Evolutionary conservation across 2,329 filamentous ascomycete genomes (phyloP).

Genomic region (Fusarium poae): DNA sequence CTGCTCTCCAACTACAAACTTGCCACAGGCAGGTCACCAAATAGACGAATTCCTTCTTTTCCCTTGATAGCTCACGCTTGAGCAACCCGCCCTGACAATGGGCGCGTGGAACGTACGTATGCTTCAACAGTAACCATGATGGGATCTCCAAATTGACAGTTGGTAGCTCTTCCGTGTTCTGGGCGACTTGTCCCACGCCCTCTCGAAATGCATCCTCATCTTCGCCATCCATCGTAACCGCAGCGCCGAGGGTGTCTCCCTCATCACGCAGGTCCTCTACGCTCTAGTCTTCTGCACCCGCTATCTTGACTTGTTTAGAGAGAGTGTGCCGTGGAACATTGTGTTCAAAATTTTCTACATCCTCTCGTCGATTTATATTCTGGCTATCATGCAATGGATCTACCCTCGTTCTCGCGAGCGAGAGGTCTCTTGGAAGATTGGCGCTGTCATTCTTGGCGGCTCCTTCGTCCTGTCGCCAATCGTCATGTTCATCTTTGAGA

Average conservation of each 20-base stretch:
- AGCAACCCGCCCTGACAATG: constrained; percentile 51
- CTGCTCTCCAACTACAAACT: not conserved
- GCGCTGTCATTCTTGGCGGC: constrained; percentile 74
- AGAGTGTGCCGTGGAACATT: constrained; percentile 74
- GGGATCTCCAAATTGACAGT: constrained; percentile 18
- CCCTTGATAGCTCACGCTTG: constrained; percentile 24
- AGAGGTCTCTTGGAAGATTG: constrained; percentile 94
- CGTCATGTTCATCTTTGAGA: constrained; percentile 75
- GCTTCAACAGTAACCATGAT: not conserved
- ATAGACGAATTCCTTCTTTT: constrained; percentile 15
- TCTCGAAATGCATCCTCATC: constrained; percentile 91
- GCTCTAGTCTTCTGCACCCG: constrained; percentile 85
- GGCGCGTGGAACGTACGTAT: constrained; percentile 56
- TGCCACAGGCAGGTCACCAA: constrained; percentile 33
- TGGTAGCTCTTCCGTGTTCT: constrained; percentile 77
- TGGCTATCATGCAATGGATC: constrained; percentile 87
- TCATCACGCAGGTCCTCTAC: constrained; percentile 92
- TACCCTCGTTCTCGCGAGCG: constrained; percentile 89
- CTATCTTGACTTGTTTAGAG: constrained; percentile 84
- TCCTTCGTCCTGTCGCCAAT: constrained; percentile 78
- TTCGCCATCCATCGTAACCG: constrained; percentile 89
- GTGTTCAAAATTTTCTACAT: constrained; percentile 93
- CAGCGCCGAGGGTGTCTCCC: constrained; percentile 90
- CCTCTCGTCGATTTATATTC: constrained; percentile 83
- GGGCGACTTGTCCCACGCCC: constrained; percentile 85